Base-by-base conservation (phyloP, 257 asterid genomes). In the Gynochthodes officinalis region DNA sequence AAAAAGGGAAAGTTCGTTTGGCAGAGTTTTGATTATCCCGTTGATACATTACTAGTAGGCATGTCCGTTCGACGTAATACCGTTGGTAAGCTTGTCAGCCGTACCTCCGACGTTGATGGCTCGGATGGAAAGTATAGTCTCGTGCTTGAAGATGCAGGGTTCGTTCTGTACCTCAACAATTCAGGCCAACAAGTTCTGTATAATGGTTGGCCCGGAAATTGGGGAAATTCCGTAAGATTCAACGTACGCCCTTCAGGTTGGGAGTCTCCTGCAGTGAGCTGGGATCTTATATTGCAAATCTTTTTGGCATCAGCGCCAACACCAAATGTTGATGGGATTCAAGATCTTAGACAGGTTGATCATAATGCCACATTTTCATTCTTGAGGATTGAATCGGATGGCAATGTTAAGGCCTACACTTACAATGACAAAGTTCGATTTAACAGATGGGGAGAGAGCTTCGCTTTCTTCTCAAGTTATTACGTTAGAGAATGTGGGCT, bases 1-100 rank as follows among this genome's bases (percentile, higher is more conserved):
- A 55, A 48, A 15, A 70, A 67, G 23, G 74, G 74, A 25, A 63
- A 42, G 1, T 5, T 73, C 37, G 5, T 74, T 30, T 74, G 82
- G 79, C 76, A 79, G 70, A 74, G 79, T 23, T 78, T 74, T 74
- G 79, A 79, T 71, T 42, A 75, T 40, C 83, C 80, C 2, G 73
- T 68, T 15, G 79, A 79, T 67, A 64, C 67, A 11, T 66, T 79
- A 39, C 73, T 70, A 1, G 62, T 70, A 0, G 77, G 79, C n/a
- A 54, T 55, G 71, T 64, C 72, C 5, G 39, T 74, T 67, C 59
- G 49, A 14, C 1, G 40, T 3, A 10, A 28, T n/a, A 67, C 58
- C 15, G 46, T 39, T 2, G 48, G 39, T 7, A 75, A 62, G 64
- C 79, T 75, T 9, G 69, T 75, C 7, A 75, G 79, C 15, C 74